Base-by-base conservation (phyloP, 2,329 filamentous ascomycete species). In the Phyllosticta citriasiana region DNA sequence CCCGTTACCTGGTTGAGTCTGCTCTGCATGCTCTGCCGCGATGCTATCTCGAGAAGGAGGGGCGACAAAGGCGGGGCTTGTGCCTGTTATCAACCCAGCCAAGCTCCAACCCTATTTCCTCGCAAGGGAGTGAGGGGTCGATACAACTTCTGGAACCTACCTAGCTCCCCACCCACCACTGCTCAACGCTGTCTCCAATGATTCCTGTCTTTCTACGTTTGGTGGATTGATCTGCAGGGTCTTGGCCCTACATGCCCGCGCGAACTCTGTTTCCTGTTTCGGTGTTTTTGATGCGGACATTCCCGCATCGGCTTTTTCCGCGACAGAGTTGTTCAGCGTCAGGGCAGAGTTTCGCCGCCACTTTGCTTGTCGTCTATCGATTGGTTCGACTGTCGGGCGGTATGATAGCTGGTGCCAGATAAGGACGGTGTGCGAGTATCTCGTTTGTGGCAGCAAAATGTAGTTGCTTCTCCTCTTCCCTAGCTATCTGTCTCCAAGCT, bases 91-190 rank as follows among this genome's bases (percentile, higher is more conserved):
- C 40, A 47, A 47, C 40, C 14, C 40, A n/a, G 16, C 40, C 33
- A 40, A 47, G 40, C 40, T 47, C 40, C 40, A 47, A 47, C 40
- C 19, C 40, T 47, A 47, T 47, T 47, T 47, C 40, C 40, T 16
- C 14, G 40, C 40, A 14, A 7, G 16, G 14, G 40, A 47, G 35
- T 64, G 58, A 19, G 65, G 63, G n/a, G 67, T 63, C 3, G 66
- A 66, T 1, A 64, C 55, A 52, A 64, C 9, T 22, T 22, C 19
- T 22, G 19, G 19, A 22, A 22, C 19, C 19, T 65, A 63, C 55
- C 69, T 67, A 25, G 70, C 40, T 47, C 40, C 14, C 40, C 40
- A 47, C 40, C 40, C 7, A n/a, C 40, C 14, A n/a, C 3, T 5
- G 14, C 40, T 47, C 14, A 3, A 5, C 35, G 40, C 40, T 5